These are phyloP conservation scores for Sicyos edulis DNA, from an alignment of 306 rosid species.

Conservation along the genomic window DNA sequence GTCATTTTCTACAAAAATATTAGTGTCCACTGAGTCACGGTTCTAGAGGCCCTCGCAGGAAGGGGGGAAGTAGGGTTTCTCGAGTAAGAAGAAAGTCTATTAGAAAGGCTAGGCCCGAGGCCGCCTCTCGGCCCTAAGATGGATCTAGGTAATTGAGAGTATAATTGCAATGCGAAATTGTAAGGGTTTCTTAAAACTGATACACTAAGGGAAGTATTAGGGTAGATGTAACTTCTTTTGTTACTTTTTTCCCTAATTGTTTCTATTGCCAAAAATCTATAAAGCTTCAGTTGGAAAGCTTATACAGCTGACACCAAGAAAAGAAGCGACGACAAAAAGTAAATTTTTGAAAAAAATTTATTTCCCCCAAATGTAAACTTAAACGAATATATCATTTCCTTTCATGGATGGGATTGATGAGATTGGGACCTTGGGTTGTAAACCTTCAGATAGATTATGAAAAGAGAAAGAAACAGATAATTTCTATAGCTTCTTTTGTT, in stretches of 20 bases:
- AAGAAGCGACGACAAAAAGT: neutral
- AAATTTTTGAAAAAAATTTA: neutral
- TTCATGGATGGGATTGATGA: conserved; percentile 5
- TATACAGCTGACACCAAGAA: neutral
- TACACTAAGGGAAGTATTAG: neutral
- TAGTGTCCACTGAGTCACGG: too few relatives aligned
- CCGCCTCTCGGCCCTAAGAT: too few relatives aligned
- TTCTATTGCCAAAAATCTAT: neutral
- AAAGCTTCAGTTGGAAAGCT: neutral
- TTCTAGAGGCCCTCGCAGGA: too few relatives aligned
- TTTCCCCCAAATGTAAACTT: neutral
- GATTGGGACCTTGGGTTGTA: neutral
- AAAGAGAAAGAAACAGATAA: neutral
- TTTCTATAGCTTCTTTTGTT: neutral
- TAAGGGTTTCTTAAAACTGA: too few relatives aligned
- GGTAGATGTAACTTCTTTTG: neutral
- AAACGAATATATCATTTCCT: neutral
- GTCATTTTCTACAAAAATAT: neutral
- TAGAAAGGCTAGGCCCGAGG: too few relatives aligned
- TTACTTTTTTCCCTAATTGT: neutral
- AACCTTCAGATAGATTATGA: neutral
- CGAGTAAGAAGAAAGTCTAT: too few relatives aligned
- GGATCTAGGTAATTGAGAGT: too few relatives aligned
- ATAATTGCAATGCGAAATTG: too few relatives aligned
- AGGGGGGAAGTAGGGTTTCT: too few relatives aligned